Base-by-base conservation (phyloP, 2,329 filamentous ascomycete species). In the Cyphellophora europaea region DNA sequence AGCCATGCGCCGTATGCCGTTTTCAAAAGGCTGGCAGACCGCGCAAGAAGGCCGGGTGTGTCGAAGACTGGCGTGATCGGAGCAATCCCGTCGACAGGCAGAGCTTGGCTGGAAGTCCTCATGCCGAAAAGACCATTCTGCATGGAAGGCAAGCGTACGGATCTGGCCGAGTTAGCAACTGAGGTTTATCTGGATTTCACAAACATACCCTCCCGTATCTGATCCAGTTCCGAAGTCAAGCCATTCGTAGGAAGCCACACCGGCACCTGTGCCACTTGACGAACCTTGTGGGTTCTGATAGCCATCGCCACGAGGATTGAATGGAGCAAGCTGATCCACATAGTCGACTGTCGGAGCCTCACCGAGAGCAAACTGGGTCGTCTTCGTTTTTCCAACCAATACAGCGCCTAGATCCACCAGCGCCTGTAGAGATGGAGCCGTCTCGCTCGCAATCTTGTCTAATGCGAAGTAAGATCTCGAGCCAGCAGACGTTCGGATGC, bases 201-300 rank as follows among this genome's bases (percentile, higher is more conserved):
- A n/a, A n/a, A n/a, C n/a, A n/a, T n/a, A 62, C 28, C 70, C 55
- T 15, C 56, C 54, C 16, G 50, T 55, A 32, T 56, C 52, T 2
- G 47, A 50, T 10, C 53, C 52, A 21, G 54, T 33, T 2, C 47
- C 39, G 12, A 53, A 41, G 38, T 56, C 30, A 28, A 60, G 43
- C 58, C 53, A 61, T 30, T 50, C 44, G 30, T 60, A 60, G 4
- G 50, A 44, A n/a, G 45, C 56, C 4, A 51, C 48, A 4, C 49
- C 53, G 10, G 39, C 42, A 6, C 47, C 51, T 19, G 49, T 45
- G 11, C 50, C 51, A 12, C 47, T 44, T 11, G 46, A 50, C 5
- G 47, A 50, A 18, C 48, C 49, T 8, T 46, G 49, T 6, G 48
- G 42, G 25, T 51, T 47, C 35, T 58, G 54, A 19, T 58, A 57